Percentiles rank a stretch among this genome's conserved stretches.
Conservation (phyloP, 352 stramenopile genomes). For the Phytophthora podocarpi region DNA sequence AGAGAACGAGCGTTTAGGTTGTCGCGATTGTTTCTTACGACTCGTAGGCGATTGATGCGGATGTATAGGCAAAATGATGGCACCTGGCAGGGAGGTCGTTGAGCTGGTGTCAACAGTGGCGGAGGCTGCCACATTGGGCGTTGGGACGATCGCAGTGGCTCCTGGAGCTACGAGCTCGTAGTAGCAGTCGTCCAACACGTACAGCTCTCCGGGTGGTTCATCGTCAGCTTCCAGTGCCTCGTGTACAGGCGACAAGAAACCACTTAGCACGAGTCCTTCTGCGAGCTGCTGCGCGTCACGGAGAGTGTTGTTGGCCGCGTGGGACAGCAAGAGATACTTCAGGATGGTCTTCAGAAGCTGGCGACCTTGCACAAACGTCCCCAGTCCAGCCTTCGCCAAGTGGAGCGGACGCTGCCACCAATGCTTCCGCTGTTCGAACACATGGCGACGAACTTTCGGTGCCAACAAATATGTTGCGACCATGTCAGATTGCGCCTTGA, state of each 20-base stretch:
- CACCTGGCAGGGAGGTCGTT: constrained; percentile 9
- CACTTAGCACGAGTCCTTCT: constrained; percentile 39
- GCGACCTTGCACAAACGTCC: constrained; percentile 43
- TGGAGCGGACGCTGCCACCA: constrained; percentile 41
- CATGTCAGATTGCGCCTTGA: constrained; percentile 44
- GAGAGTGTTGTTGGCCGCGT: constrained; percentile 34
- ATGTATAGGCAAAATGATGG: constrained; percentile 20
- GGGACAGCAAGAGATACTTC: constrained; percentile 33
- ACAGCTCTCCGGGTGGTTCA: constrained; percentile 28
- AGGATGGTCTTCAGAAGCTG: constrained; percentile 41
- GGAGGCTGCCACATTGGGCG: constrained; percentile 9
- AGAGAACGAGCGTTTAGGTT: constrained; percentile 13
- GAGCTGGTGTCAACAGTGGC: constrained; percentile 15
- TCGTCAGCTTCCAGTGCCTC: constrained; percentile 22
- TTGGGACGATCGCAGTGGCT: constrained; percentile 13
- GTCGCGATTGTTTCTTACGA: constrained; percentile 1
- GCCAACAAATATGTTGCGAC: constrained; percentile 38
- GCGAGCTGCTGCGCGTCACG: constrained; percentile 39
- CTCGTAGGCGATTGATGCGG: not conserved
- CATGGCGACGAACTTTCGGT: constrained; percentile 26
- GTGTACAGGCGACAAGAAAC: constrained; percentile 37
- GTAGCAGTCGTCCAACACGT: constrained; percentile 37
- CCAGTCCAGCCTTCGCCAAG: constrained; percentile 20
- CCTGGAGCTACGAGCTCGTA: constrained; percentile 63
- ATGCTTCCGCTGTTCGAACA: constrained; percentile 35